Evolutionary conservation across 2,329 filamentous ascomycete species (phyloP).

Genomic region (Fusarium camptoceras): DNA sequence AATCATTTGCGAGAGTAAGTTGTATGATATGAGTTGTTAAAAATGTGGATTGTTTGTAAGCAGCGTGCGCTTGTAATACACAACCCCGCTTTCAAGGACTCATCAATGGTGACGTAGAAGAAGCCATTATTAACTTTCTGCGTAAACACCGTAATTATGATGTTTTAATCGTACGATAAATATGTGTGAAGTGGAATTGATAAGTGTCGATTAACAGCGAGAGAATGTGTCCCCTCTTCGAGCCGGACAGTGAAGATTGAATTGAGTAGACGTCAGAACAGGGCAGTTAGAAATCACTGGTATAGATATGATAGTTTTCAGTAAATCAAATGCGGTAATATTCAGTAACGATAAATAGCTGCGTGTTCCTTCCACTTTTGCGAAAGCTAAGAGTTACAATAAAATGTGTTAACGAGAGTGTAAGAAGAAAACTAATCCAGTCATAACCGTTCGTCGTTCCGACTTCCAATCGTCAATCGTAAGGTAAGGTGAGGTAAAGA

Average conservation of each 20-base stretch:
- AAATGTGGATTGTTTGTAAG: not conserved
- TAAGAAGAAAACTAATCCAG: not conserved
- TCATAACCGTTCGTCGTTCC: not conserved
- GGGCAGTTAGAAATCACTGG: not conserved
- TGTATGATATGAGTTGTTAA: not conserved
- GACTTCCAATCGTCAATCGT: not conserved
- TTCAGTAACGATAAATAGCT: not conserved
- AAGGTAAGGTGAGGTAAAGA: not conserved
- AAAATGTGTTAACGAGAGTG: slow-evolving; percentile 2
- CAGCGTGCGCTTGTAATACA: not conserved
- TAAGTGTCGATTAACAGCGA: not conserved
- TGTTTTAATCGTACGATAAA: not conserved
- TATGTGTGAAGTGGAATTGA: not conserved
- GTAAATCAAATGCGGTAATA: not conserved
- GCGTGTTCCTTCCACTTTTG: not conserved
- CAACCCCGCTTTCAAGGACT: not conserved
- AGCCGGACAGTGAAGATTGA: not conserved
- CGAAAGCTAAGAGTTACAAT: not conserved
- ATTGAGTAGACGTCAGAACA: not conserved
- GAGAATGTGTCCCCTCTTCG: not conserved
- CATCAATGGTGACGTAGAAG: not conserved
- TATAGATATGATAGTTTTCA: too few species aligned
- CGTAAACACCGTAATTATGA: not conserved
- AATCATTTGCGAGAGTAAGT: not conserved
- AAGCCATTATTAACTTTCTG: not conserved